Evolutionary conservation across 164 flowering plant species (phyloP).

Genomic region (Dillenia turbinata): DNA sequence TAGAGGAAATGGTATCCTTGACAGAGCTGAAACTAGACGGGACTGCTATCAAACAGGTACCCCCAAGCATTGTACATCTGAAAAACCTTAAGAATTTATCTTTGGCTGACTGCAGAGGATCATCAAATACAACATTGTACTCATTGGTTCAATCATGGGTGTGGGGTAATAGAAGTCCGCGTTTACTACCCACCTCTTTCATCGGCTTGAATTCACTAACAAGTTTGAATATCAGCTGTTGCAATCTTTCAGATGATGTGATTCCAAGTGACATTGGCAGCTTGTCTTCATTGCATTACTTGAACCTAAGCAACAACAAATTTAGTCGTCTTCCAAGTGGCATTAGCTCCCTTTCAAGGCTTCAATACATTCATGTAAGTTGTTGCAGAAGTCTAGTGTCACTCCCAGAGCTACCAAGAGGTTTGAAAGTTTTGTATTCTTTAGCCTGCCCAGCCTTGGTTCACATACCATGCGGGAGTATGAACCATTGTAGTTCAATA

Average conservation of each 20-base stretch:
- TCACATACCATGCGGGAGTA: background rate
- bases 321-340: background rate
- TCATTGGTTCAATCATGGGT: background rate
- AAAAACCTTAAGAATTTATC: slow-evolving; percentile 1
- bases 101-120: background rate
- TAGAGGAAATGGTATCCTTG: background rate
- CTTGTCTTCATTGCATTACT: background rate
- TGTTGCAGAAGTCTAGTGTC: background rate
- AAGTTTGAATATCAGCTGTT: background rate
- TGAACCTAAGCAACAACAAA: background rate
- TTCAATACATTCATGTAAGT: background rate
- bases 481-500: background rate
- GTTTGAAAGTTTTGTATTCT: background rate
- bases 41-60: slow-evolving; percentile 8
- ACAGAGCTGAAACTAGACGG: background rate
- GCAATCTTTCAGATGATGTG: background rate
- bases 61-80: background rate
- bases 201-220: background rate
- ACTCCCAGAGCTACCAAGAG: background rate
- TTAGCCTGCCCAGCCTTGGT: background rate
- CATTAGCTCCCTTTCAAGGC: background rate
- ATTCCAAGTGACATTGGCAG: slow-evolving; percentile 5
- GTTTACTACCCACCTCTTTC: background rate
- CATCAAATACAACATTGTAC: background rate
- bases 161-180: background rate